Conservation (phyloP, 768 basidiomycete genomes). For the Rickenella mellea region DNA sequence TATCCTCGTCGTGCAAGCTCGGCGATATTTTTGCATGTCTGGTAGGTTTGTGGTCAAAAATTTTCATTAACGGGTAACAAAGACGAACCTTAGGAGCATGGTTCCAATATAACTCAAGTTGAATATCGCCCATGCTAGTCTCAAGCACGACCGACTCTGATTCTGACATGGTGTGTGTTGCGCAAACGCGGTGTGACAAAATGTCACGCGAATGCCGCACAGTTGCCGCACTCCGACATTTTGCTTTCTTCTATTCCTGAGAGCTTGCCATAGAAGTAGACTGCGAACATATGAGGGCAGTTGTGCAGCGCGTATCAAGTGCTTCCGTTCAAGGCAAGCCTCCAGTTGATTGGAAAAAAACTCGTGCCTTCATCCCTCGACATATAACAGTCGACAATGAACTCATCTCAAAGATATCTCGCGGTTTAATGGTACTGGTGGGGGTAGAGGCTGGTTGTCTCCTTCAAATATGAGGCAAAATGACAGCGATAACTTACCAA, state of each 20-base stretch:
- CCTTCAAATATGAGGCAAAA: background rate
- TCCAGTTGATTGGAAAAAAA: too few species aligned
- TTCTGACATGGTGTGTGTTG: background rate
- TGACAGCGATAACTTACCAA: constrained; percentile 1
- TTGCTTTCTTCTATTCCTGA: background rate
- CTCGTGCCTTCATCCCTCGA: background rate
- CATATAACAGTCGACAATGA: constrained; percentile 57
- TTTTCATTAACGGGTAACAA: background rate
- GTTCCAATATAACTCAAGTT: constrained; percentile 87
- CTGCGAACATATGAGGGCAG: constrained; percentile 56
- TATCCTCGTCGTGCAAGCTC: constrained; percentile 88
- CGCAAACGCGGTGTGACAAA: background rate
- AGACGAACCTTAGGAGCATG: constrained; percentile 66
- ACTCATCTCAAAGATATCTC: constrained; percentile 72
- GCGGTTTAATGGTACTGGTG: constrained; percentile 83
- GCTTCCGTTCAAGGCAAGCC: constrained; percentile 75
- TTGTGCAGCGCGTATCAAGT: constrained; percentile 73
- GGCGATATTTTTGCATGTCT: constrained; percentile 95
- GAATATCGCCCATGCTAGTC: constrained; percentile 79
- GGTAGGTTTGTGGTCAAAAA: constrained; percentile 8
- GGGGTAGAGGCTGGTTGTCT: constrained; percentile 71
- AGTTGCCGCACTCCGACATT: constrained; percentile 3
- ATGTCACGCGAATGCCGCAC: background rate
- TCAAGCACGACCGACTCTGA: constrained; percentile 61
- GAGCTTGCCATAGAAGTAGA: background rate